Evolutionary conservation across 1,284 basidiomycete species (phyloP), one percentile per base, ranked within the genome.

Genomic region (Fistulinella staudtii): DNA sequence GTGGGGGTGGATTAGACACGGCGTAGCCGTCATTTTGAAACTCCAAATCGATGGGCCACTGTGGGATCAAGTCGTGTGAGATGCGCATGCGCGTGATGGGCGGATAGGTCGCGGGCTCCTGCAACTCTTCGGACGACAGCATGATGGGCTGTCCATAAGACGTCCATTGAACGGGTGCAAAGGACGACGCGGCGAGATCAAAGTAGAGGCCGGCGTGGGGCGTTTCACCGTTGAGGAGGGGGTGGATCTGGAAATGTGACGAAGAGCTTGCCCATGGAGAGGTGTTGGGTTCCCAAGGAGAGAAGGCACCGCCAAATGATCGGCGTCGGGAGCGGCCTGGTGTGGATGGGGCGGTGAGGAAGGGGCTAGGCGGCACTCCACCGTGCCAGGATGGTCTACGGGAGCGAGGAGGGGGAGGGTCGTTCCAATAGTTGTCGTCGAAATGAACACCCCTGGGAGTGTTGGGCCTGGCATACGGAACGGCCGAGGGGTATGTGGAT

Each of bases 41-140:
- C 45, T 69, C 61, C 44, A 87, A 58, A 43, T 75, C 71, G 44
- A 85, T 70, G 14, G 80, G 77, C 83, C 82, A 86, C 24, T 76
- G 59, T 0, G 79, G 77, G 33, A 82, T 67, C 8, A 59, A 52
- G 44, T 84, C 78, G 57, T 76, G 80, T 0, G 72, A 58, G 56
- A 87, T 77, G 10, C 73, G 71, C 54, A 86, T 71, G 30, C 67
- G 70, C n/a, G 70, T 74, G 40, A 79, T 62, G 3, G 73, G 63
- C 0, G 84, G 84, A 53, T 75, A 66, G 14, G 80, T 82, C 20
- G 80, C 82, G 10, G 71, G 66, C 54, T 80, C 68, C 3, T 50
- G 51, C 15, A 82, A 63, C 31, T 80, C 74, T 1, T 76, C 72
- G 0, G 51, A 39, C 2, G 69, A 55, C 5, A 81, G 56, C 0